Percentiles rank a stretch among this genome's conserved stretches.
Evolutionary conservation across 257 asterid species (phyloP).

Genomic region (Apocynum venetum): DNA sequence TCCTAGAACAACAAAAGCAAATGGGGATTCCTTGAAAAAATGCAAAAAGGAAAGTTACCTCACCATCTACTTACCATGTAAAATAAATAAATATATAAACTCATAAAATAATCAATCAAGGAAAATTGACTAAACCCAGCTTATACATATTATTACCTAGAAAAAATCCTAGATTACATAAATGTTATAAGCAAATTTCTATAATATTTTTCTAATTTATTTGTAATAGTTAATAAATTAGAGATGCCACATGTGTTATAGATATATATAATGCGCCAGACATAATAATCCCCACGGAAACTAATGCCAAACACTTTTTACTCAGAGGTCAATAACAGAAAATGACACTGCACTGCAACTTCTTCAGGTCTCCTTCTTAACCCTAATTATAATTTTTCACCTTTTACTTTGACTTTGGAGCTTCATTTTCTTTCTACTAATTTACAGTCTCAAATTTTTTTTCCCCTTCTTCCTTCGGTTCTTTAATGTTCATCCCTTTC

Average conservation of each 20-base stretch:
- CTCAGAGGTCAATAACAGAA: constrained; percentile 51
- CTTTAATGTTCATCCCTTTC: constrained; percentile 6
- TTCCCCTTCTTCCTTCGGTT: background rate
- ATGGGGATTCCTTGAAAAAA: too few species aligned
- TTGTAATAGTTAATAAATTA: too few species aligned
- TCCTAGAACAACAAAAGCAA: too few species aligned
- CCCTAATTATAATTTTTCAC: constrained; percentile 25
- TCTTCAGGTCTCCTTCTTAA: constrained; percentile 33
- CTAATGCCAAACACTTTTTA: constrained; percentile 22
- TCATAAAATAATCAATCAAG: too few species aligned
- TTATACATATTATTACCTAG: too few species aligned
- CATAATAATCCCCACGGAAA: constrained; percentile 42
- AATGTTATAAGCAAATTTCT: too few species aligned
- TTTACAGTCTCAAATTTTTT: background rate
- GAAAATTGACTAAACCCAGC: too few species aligned
- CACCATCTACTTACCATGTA: too few species aligned
- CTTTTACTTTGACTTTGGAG: background rate
- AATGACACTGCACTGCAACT: constrained; percentile 67
- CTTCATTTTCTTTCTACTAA: background rate
- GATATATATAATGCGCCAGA: background rate
- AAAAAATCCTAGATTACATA: too few species aligned
- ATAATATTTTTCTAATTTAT: too few species aligned
- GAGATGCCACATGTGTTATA: background rate
- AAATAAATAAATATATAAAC: too few species aligned
- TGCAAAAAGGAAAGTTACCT: too few species aligned